Evolutionary conservation across 1,284 basidiomycete genomes (phyloP).

Genomic region (Dichomitus squalens): DNA sequence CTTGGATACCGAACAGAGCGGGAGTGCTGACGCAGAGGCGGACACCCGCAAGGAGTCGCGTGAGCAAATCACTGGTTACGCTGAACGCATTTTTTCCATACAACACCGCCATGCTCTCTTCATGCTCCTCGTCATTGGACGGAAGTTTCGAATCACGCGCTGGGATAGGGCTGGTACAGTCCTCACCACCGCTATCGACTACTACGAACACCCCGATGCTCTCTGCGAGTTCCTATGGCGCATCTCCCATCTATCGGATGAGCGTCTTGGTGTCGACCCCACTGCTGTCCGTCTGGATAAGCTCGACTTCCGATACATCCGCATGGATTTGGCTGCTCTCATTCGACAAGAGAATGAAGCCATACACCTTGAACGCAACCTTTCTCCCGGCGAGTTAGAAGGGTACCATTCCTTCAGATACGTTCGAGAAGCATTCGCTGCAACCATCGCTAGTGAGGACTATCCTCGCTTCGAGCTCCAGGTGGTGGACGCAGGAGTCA

Average conservation of each 20-base stretch:
- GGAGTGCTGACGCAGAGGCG: not conserved
- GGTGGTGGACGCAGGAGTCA: too few species aligned
- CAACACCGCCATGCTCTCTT: slow-evolving; percentile 8
- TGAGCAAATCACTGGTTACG: not conserved
- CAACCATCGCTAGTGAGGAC: too few species aligned
- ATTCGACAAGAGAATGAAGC: not conserved
- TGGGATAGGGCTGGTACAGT: slow-evolving; percentile 9
- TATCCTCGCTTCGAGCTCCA: too few species aligned
- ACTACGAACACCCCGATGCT: slow-evolving; percentile 2
- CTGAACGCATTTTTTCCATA: not conserved
- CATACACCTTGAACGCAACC: not conserved
- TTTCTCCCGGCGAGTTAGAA: not conserved
- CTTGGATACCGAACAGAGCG: not conserved
- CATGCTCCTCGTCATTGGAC: slow-evolving; percentile 2
- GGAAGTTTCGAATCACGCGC: not conserved
- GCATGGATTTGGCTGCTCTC: not conserved
- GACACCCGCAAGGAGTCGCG: not conserved
- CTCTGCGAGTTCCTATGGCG: slow-evolving; percentile 8
- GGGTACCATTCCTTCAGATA: not conserved
- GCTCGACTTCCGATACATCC: not conserved
- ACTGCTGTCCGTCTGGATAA: slow-evolving; percentile 2
- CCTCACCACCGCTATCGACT: slow-evolving; percentile 9
- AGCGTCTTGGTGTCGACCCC: slow-evolving; percentile 8
- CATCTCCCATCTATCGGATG: not conserved
- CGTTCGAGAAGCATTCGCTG: not conserved